Conservation (phyloP, 352 stramenopile species). For the Aphanomyces astaci region DNA sequence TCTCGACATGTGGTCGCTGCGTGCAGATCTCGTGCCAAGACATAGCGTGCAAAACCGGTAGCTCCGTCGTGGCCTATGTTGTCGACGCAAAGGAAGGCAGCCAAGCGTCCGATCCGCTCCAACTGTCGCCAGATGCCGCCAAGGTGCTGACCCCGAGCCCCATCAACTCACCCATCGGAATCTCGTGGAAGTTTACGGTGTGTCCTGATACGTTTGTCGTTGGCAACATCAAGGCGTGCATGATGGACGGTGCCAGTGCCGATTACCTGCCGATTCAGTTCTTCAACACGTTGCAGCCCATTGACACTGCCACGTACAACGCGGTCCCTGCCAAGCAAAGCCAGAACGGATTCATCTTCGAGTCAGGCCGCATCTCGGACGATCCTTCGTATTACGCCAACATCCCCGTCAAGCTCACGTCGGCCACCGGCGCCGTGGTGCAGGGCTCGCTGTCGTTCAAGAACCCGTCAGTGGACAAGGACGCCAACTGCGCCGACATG, state of each 20-base stretch:
- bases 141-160: slow-evolving; percentile 36
- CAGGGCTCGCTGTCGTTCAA: slow-evolving; percentile 40
- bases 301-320: slow-evolving; percentile 52
- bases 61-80: slow-evolving; percentile 53
- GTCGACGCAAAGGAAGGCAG: slow-evolving; percentile 59
- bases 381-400: slow-evolving; percentile 43
- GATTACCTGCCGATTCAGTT: slow-evolving; percentile 80
- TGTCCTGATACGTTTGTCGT: slow-evolving; percentile 50
- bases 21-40: slow-evolving; percentile 56
- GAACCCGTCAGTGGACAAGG: slow-evolving; percentile 33
- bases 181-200: slow-evolving; percentile 51
- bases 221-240: slow-evolving; percentile 68
- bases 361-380: background rate
- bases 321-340: slow-evolving; percentile 39
- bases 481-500: background rate
- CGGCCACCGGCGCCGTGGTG: slow-evolving; percentile 9
- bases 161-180: slow-evolving; percentile 36
- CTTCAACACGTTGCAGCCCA: slow-evolving; percentile 70
- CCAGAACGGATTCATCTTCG: slow-evolving; percentile 49
- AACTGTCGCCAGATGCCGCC: slow-evolving; percentile 48
- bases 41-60: slow-evolving; percentile 27
- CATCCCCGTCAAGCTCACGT: slow-evolving; percentile 51
- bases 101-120: slow-evolving; percentile 32
- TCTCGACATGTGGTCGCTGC: slow-evolving; percentile 52
- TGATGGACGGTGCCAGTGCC: slow-evolving; percentile 72